A percentile compares a stretch with the other conserved stretches of the same genome.
Conservation (phyloP, 208 protist genomes). For the Wallacemonas collosoma region DNA sequence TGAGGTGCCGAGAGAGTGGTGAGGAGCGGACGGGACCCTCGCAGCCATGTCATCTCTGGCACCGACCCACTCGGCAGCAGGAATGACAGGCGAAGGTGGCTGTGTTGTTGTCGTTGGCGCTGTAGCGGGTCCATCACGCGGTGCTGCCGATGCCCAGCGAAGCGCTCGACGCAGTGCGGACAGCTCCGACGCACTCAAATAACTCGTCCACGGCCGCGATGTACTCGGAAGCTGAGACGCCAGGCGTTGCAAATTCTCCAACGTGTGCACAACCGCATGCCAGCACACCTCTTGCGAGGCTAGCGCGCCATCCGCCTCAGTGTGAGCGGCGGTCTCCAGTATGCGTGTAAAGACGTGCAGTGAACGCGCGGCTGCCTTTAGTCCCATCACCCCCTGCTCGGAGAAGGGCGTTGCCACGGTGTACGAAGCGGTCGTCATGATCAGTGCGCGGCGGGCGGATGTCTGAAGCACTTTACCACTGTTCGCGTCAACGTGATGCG, state of each 20-base stretch:
- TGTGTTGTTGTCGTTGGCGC: not conserved
- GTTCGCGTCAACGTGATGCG: not conserved
- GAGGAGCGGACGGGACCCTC: no score
- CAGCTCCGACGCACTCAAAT: conserved; percentile 10
- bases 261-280: conserved; percentile 3
- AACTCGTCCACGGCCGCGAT: conserved; percentile 7
- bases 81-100: not conserved
- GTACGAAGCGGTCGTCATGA: conserved; percentile 18
- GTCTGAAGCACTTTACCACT: not conserved
- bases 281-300: not conserved
- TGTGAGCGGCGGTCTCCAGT: not conserved
- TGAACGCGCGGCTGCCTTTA: conserved; percentile 31
- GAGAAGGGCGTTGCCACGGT: not conserved
- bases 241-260: conserved; percentile 7
- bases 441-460: not conserved
- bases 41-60: no score
- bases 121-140: not conserved
- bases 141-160: conserved; percentile 1
- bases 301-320: not conserved
- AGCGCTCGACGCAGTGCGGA: conserved; percentile 5
- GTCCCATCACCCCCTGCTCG: conserved; percentile 9
- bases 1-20: no score
- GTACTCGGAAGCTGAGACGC: not conserved
- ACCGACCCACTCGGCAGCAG: no score
- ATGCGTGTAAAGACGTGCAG: conserved; percentile 33